Evolutionary conservation across 1,139 yeast genomes (phyloP).

Genomic region (Protomyces lactucae-debilis): DNA sequence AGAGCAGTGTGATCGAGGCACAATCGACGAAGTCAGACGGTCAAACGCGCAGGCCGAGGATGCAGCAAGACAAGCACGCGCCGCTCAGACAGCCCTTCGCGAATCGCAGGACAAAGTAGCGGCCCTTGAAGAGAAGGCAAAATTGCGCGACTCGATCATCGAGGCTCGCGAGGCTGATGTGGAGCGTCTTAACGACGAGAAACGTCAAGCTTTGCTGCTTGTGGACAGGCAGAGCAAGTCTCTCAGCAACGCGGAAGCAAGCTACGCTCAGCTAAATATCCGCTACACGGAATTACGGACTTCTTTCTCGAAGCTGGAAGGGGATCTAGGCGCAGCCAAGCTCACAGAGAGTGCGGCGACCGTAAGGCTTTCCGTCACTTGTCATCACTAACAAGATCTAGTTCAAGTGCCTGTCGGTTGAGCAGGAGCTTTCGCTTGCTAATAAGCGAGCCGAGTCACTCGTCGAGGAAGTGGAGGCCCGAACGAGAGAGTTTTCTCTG

Average conservation of each 20-base stretch:
- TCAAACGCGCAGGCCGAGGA: constrained; percentile 2
- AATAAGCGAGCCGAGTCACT: constrained; percentile 43
- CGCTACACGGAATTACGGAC: constrained; percentile 48
- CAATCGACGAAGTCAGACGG: background rate
- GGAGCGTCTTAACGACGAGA: constrained; percentile 39
- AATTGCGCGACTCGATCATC: background rate
- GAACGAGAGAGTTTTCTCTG: constrained; percentile 40
- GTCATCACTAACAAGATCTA: background rate
- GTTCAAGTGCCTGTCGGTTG: constrained; percentile 40
- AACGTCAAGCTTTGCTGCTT: constrained; percentile 43
- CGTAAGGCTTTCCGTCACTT: constrained; percentile 35
- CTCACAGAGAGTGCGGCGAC: constrained; percentile 41
- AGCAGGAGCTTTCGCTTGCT: constrained; percentile 42
- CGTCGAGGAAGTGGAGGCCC: constrained; percentile 40
- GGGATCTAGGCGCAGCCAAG: constrained; percentile 39
- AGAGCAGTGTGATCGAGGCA: background rate
- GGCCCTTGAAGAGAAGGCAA: background rate
- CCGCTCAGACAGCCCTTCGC: background rate
- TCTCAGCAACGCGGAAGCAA: constrained; percentile 48
- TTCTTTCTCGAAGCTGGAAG: constrained; percentile 43
- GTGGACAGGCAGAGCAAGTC: constrained; percentile 49
- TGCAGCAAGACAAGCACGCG: background rate
- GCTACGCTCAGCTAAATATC: constrained; percentile 49
- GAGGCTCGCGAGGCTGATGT: constrained; percentile 27
- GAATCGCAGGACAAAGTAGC: background rate